These are phyloP conservation scores for Syncephalis plumigaleata DNA, from an alignment of 371 early-diverging fungal genomes.

Conservation along the genomic window DNA sequence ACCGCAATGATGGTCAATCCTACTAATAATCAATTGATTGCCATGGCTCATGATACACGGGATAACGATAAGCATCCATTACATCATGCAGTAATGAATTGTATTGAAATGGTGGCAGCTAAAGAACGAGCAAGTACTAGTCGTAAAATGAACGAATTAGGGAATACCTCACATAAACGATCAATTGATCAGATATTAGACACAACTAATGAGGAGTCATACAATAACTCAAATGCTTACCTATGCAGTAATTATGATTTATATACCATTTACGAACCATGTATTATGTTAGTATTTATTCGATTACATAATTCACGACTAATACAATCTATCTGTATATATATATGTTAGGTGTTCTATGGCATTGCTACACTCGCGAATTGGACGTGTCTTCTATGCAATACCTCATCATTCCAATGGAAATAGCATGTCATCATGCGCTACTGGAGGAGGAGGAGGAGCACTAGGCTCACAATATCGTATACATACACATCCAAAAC, in stretches of 20 bases:
- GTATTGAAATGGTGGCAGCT: slow-evolving; percentile 24
- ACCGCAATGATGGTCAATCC: slow-evolving; percentile 25
- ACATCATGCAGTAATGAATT: slow-evolving; percentile 42
- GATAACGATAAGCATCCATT: slow-evolving; percentile 22
- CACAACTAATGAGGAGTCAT: no score
- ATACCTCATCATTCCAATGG: slow-evolving; percentile 14
- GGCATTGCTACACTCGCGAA: slow-evolving; percentile 62
- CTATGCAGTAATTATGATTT: not conserved
- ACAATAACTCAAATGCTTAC: not conserved
- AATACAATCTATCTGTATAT: no score
- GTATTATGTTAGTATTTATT: slow-evolving; percentile 30
- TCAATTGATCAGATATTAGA: no score
- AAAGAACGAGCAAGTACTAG: slow-evolving; percentile 4
- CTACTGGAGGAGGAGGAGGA: slow-evolving; percentile 17
- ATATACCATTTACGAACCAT: slow-evolving; percentile 21
- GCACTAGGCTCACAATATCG: slow-evolving; percentile 47
- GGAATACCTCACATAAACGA: no score
- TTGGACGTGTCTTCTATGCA: slow-evolving; percentile 50
- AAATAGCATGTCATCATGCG: no score
- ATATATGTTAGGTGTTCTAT: slow-evolving; percentile 43
- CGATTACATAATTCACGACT: not conserved
- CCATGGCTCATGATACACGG: slow-evolving; percentile 26
- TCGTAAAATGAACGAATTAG: not conserved
- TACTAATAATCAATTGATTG: slow-evolving; percentile 15
- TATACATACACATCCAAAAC: slow-evolving; percentile 41